Percentiles rank a stretch among this genome's conserved stretches.
Evolutionary conservation across 768 basidiomycete genomes (phyloP).

Genomic region (Amanita rubescens): DNA sequence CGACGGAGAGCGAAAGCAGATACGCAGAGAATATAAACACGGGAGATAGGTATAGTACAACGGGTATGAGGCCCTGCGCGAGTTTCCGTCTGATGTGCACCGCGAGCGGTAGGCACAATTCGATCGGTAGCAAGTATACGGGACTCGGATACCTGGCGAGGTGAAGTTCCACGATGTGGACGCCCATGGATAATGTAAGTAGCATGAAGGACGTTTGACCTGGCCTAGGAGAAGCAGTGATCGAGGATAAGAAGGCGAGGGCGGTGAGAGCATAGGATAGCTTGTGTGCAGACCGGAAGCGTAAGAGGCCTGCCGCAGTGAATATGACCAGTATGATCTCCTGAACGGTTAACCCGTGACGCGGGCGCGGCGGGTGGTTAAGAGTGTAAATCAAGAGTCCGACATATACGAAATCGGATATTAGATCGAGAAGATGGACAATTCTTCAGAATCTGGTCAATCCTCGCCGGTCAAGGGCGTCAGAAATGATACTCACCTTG

Average conservation of each 20-base stretch:
- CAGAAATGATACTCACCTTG: slow-evolving; percentile 27
- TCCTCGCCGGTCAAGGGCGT: neutral
- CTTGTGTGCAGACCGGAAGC: slow-evolving; percentile 23
- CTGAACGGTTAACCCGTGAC: slow-evolving; percentile 22
- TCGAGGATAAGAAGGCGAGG: slow-evolving; percentile 30
- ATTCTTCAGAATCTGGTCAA: slow-evolving; percentile 23
- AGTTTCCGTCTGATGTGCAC: slow-evolving; percentile 33
- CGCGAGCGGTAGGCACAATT: slow-evolving; percentile 36
- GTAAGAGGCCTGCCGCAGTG: slow-evolving; percentile 27
- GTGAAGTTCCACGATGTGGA: slow-evolving; percentile 41
- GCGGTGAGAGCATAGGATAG: slow-evolving; percentile 31
- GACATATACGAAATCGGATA: slow-evolving; percentile 28
- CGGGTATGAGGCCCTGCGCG: slow-evolving; percentile 29
- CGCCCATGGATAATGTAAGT: slow-evolving; percentile 31
- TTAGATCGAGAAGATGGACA: slow-evolving; percentile 36
- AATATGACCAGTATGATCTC: slow-evolving; percentile 32
- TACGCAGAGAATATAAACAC: slow-evolving; percentile 33
- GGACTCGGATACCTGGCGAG: slow-evolving; percentile 38
- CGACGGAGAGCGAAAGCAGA: slow-evolving; percentile 42
- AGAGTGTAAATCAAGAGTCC: slow-evolving; percentile 32
- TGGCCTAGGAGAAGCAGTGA: slow-evolving; percentile 38
- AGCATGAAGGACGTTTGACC: slow-evolving; percentile 31
- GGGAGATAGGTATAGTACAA: slow-evolving; percentile 42
- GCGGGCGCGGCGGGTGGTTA: slow-evolving; percentile 31
- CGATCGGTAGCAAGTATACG: slow-evolving; percentile 32